These are phyloP conservation scores for Dillenia turbinata DNA, from an alignment of 164 flowering plant genomes.

Conservation along the genomic window DNA sequence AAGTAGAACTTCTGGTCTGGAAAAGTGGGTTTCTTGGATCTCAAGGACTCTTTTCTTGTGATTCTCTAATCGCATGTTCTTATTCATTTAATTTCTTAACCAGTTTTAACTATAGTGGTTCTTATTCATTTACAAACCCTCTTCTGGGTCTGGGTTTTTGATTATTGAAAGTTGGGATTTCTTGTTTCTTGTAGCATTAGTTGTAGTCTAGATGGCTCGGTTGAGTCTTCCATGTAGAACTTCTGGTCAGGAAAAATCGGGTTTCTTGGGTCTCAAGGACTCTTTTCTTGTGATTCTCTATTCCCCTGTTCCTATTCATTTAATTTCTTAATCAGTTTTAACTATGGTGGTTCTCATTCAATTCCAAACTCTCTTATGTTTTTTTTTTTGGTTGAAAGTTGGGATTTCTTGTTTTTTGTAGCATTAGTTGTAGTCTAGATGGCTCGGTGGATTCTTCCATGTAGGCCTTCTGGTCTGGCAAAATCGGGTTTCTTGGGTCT, in stretches of 20 bases:
- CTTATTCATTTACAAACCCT: background rate
- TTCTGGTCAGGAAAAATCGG: conserved; percentile 49
- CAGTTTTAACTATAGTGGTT: background rate
- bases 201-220: conserved; percentile 58
- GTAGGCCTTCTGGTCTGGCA: conserved; percentile 47
- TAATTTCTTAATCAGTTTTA: background rate
- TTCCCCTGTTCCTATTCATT: conserved; percentile 9
- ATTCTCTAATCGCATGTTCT: conserved; percentile 37
- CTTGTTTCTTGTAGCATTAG: background rate
- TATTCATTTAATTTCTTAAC: background rate
- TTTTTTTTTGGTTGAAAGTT: conserved; percentile 1
- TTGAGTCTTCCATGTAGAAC: conserved; percentile 67
- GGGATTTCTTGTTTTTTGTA: background rate
- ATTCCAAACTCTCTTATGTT: background rate
- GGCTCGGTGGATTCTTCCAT: conserved; percentile 84
- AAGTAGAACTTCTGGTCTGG: conserved; percentile 42
- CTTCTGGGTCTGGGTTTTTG: background rate
- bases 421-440: conserved; percentile 23
- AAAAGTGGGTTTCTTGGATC: conserved; percentile 60
- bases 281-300: conserved; percentile 69
- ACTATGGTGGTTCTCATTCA: background rate
- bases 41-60: conserved; percentile 69
- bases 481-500: conserved; percentile 64
- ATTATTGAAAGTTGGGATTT: conserved; percentile 2
- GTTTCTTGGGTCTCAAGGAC: conserved; percentile 63